Conservation (phyloP, 2,329 filamentous ascomycete genomes). For the Arthrobotrys conoides region DNA sequence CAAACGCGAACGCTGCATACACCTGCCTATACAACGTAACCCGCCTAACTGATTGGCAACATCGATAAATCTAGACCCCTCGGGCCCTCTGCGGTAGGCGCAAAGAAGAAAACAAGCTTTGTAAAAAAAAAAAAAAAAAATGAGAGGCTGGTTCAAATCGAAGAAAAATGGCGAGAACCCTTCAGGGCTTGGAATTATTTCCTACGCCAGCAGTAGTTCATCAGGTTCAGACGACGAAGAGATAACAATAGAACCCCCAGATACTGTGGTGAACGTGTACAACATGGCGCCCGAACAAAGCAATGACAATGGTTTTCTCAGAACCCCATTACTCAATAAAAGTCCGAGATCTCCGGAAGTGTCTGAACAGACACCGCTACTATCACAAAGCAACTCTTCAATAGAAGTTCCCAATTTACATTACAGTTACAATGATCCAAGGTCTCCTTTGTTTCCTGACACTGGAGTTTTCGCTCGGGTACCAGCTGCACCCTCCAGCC, state of each 20-base stretch:
- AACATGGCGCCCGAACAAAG: constrained; percentile 15
- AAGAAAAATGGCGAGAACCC: constrained; percentile 31
- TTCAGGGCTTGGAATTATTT: constrained; percentile 32
- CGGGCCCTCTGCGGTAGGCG: not conserved
- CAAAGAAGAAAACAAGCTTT: not conserved
- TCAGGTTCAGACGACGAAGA: constrained; percentile 47
- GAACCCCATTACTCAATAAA: not conserved
- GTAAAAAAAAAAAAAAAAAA: constrained; percentile 12
- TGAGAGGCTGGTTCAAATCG: constrained; percentile 47
- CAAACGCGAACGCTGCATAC: constrained; percentile 1
- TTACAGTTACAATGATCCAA: constrained; percentile 19
- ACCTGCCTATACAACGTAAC: not conserved
- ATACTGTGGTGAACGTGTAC: not conserved
- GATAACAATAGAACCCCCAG: not conserved
- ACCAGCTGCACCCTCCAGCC: constrained; percentile 4
- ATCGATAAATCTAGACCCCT: constrained; percentile 2
- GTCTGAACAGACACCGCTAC: constrained; percentile 26
- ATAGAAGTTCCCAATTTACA: constrained; percentile 1
- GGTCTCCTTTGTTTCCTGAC: constrained; percentile 15
- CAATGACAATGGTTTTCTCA: constrained; percentile 12
- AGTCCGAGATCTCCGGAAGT: constrained; percentile 30
- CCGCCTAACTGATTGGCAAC: not conserved
- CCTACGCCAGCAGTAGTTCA: constrained; percentile 39
- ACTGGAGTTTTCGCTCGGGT: constrained; percentile 1
- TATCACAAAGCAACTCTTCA: constrained; percentile 17